Base-by-base conservation (phyloP, 2,329 filamentous ascomycete genomes). In the Alternaria burnsii region DNA sequence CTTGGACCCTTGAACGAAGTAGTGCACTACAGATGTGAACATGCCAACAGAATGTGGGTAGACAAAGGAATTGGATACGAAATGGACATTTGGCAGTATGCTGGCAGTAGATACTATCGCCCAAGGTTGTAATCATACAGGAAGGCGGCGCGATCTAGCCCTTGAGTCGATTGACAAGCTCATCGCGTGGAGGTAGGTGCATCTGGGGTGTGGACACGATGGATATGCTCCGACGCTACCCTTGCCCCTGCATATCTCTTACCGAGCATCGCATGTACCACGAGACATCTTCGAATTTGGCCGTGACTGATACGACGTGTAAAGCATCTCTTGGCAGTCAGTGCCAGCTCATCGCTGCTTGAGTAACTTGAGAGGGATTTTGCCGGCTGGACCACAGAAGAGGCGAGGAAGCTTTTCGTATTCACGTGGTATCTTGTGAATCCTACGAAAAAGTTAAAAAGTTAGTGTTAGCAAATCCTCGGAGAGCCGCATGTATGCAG, bases 401-500 rank as follows among this genome's bases (percentile, higher is more conserved):
- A 18, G 12, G 18, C 11, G 48, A 52, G 11, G 44, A 30, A 50
- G 26, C 38, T 26, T 46, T 43, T 32, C 38, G 10, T 52, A 62
- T 62, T 50, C 58, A 65, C 60, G 58, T 62, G 54, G 52, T 59
- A 34, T 42, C 36, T 40, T 51, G 30, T 30, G 14, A 42, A 41
- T 42, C 42, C 43, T 51, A 24, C 32, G 14, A 26, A 36, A 22
- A 32, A 28, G n/a, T 34, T 46, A 41, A 40, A 38, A 40, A 20
- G n/a, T 16, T 40, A 18, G 18, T 40, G 20, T 41, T 14, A 30
- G 54, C 53, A 34, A 41, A 26, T 53, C 32, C 30, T 53, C 41
- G 40, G 48, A 44, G 57, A 65, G 65, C 57, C 64, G 54, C 58
- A 62, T 32, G 16, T 26, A 47, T 51, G 38, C 38, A 41, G 38